Conservation (phyloP, 495 filamentous ascomycete species). For the Cercophora samala region DNA sequence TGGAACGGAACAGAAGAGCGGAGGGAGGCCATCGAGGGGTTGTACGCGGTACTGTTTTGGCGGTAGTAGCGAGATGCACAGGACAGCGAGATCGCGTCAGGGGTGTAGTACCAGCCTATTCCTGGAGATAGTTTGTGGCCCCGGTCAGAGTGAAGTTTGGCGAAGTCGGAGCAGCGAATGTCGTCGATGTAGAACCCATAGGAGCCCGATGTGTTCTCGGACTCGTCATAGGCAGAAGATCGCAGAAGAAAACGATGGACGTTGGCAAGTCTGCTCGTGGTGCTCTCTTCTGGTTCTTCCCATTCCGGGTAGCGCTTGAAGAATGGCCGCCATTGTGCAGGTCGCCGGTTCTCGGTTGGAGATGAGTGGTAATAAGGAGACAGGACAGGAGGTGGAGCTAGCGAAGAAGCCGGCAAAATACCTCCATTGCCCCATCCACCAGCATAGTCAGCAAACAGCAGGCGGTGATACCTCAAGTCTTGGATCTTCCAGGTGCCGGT, state of each 20-base stretch:
- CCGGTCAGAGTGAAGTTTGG: conserved; percentile 16
- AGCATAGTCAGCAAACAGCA: conserved; percentile 18
- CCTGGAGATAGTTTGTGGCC: conserved; percentile 22
- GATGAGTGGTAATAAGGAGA: background rate
- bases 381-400: conserved; percentile 7
- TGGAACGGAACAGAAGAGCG: conserved; percentile 19
- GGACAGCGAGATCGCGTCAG: conserved; percentile 11
- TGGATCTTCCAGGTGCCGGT: conserved; percentile 23
- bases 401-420: conserved; percentile 1
- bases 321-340: no score
- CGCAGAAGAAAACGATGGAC: conserved; percentile 16
- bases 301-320: no score
- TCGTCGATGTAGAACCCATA: conserved; percentile 27
- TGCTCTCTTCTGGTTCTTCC: no score
- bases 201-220: conserved; percentile 21
- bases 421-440: conserved; percentile 21
- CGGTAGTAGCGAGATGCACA: conserved; percentile 17
- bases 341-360: no score
- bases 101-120: conserved; percentile 24
- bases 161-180: conserved; percentile 19
- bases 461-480: conserved; percentile 9
- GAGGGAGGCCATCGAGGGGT: background rate
- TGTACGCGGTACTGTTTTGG: background rate
- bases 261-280: conserved; percentile 6
- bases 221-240: conserved; percentile 23